Base-by-base conservation (phyloP, 306 rosid genomes). In the Neltuma alba region DNA sequence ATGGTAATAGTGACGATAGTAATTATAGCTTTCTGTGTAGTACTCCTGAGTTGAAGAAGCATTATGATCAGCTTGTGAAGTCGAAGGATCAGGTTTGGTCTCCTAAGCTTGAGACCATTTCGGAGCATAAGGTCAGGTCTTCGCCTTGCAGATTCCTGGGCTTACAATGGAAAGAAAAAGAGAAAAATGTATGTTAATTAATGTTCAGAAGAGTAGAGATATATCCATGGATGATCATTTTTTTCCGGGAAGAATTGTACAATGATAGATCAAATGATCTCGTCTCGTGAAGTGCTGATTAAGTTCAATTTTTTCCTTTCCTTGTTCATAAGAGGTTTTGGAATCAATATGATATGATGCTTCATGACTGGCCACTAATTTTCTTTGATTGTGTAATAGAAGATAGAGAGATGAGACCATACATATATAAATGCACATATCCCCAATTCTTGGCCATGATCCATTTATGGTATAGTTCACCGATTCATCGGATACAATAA, bases 1-100 rank as follows among this genome's bases (percentile, higher is more conserved):
- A n/a, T 3, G 63, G 81, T 1, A 52, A n/a, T 52, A 9, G 3
- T 5, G 36, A 33, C 36, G n/a, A 21, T 7, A 50, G 1, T 34
- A 23, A 38, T 41, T 2, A 60, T 6, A 71, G 82, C 4, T 72
- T 80, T 66, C 83, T 92, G 0, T 95, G 99, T 42, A 95, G 94
- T 48, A 95, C 99, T 15, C 98, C 99, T 10, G 99, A 95, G 83
- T 80, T 95, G 88, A 88, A 95, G 75, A 90, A 91, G 79, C 99
- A 91, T 38, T 95, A 92, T 69, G 92, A 91, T 18, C 92, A 90
- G 74, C 94, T 95, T 45, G 99, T 95, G 25, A 91, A 77, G 74
- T 82, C 92, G 6, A 92, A 89, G 85, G 93, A 87, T 21, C 97
- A 90, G 42, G 62, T 86, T 3, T 95, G 99, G 99, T 95, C 97